These are phyloP conservation scores for Pseudogymnoascus pannorum DNA, from an alignment of 2,329 filamentous ascomycete genomes.

Conservation along the genomic window DNA sequence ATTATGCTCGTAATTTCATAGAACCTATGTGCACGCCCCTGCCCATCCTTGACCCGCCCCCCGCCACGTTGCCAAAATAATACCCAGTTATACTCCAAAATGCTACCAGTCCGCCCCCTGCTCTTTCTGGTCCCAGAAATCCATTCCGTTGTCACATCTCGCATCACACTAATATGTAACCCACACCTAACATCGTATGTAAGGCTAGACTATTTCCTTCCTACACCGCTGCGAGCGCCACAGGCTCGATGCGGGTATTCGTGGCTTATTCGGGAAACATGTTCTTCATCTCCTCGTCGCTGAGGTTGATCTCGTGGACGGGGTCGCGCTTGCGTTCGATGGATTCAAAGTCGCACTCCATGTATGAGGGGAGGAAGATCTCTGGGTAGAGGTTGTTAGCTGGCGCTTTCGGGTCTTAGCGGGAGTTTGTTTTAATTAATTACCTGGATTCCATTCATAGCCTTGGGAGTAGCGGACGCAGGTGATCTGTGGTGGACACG, in stretches of 20 bases:
- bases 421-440: too few species aligned
- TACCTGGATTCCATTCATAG: conserved; percentile 76
- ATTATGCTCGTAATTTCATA: conserved; percentile 1
- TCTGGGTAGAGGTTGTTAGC: conserved; percentile 38
- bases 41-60: too few species aligned
- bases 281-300: conserved; percentile 65
- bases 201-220: neutral
- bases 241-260: neutral
- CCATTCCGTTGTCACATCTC: neutral
- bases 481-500: conserved; percentile 51
- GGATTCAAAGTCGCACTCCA: conserved; percentile 66
- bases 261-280: conserved; percentile 54
- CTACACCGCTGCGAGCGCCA: neutral
- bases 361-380: conserved; percentile 73
- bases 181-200: neutral
- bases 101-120: neutral
- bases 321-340: conserved; percentile 70
- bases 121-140: neutral
- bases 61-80: neutral
- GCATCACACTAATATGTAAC: conserved; percentile 6
- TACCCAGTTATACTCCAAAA: conserved; percentile 8
- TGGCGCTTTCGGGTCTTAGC: neutral
- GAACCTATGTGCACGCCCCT: neutral
- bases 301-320: conserved; percentile 69
- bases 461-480: conserved; percentile 74